Conservation (phyloP, 805 yeast genomes). For the Yarrowia hollandica region DNA sequence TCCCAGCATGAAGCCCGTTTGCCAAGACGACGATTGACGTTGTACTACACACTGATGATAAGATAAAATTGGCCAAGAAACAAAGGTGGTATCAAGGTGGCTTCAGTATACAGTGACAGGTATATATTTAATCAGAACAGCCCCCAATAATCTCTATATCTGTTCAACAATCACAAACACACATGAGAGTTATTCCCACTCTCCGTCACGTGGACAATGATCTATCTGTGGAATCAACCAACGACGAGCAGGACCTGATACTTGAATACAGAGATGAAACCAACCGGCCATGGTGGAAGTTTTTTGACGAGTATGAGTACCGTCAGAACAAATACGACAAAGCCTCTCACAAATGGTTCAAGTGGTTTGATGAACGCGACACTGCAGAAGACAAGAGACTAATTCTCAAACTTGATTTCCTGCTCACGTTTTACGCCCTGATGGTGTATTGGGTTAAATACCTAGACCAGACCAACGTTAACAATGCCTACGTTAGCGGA, state of each 20-base stretch:
- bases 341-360: conserved; percentile 47
- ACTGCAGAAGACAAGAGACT: conserved; percentile 50
- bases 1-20: too few species aligned
- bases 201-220: neutral
- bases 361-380: conserved; percentile 55
- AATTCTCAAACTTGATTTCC: conserved; percentile 53
- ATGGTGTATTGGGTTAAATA: conserved; percentile 67
- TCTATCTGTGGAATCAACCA: neutral
- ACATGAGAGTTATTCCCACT: neutral
- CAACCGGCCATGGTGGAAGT: conserved; percentile 44
- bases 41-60: neutral
- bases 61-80: neutral
- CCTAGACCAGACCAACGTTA: conserved; percentile 38
- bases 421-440: conserved; percentile 56
- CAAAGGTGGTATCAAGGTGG: too few species aligned
- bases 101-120: too few species aligned
- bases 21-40: conserved; percentile 13
- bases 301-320: conserved; percentile 32
- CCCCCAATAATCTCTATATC: too few species aligned
- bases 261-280: conserved; percentile 31
- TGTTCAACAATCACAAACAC: too few species aligned
- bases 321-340: conserved; percentile 34
- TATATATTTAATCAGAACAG: too few species aligned
- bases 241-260: neutral
- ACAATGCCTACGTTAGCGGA: conserved; percentile 64